Evolutionary conservation across 352 stramenopile genomes (phyloP), one percentile per base, ranked within the genome.

Genomic region (Globisporangium apiculatum): DNA sequence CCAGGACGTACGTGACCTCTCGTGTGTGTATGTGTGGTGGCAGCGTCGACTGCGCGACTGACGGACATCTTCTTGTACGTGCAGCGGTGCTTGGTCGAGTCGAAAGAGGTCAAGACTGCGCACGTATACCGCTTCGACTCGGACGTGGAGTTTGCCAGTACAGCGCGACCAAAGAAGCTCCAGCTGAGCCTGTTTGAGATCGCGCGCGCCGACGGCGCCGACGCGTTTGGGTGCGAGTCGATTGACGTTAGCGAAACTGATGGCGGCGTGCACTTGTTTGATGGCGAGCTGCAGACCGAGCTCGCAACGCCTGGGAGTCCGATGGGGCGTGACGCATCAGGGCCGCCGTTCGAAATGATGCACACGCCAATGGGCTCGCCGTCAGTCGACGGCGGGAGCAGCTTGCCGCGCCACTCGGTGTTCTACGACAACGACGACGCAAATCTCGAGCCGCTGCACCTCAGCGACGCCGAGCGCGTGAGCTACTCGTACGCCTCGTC

Each of bases 41-140:
- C 14, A 53, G 24, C 24, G 24, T 31, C 24, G 24, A 31, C 24
- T 31, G 24, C 24, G 24, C 46, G 5, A 41, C 8, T 37, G 41
- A 41, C 41, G 61, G 40, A 43, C 38, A 14, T 31, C 24, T 31
- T 31, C 24, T 31, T 31, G 24, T 31, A 31, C 24, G 24, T 58
- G 41, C 31, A 83, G 75, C 55, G 64, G 8, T 77, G 72, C 69
- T 50, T 52, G 7, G 69, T 83, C 15, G 73, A 85, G 57, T 91
- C 80, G 0, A 90, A 91, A 58, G 78, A 89, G 46, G 58, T 87
- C 9, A 86, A 85, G 45, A 94, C 76, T 35, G 73, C 81, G 5
- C 80, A 91, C 50, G 79, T 94, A 17, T 94, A 91, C 65, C 82
- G 84, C 5, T 94, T 94, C 40, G 80, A 94, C 53, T 79, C 82